Base-by-base conservation (phyloP, 352 stramenopile species). In the Phytophthora crassamura region DNA sequence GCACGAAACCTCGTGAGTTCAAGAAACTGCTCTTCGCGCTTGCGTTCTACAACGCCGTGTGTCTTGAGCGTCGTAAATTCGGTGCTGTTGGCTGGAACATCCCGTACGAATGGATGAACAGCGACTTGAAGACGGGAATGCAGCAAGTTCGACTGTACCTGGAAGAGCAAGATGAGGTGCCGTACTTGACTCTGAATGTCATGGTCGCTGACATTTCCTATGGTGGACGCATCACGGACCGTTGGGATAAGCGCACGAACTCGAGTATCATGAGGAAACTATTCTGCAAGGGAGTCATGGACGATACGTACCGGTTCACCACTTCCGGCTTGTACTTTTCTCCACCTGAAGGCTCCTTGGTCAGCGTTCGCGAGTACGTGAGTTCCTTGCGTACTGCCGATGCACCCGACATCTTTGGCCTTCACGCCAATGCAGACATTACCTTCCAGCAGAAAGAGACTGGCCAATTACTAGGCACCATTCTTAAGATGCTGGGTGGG, bases 81-180 rank as follows among this genome's bases (percentile, higher is more conserved):
- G 95, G 95, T 18, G 92, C 95, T 2, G 90, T 98, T 3, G 95
- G 95, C 5, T 98, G 94, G 95, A 98, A 98, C 56, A 98, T 98
- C 51, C 92, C 92, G 3, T 98, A 98, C 66, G 95, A 97, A 35
- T 98, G 94, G 93, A 98, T 98, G 91, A 98, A 98, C 53, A 97
- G 84, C 47, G 95, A 98, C 62, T 52, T 98, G 4, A 98, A 98
- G 68, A 97, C 94, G 25, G 93, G 88, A 15, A 97, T 97, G 86
- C 95, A 93, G 68, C 90, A 97, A 61, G 82, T 97, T 18, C 81
- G 90, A 14, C 68, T 97, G 53, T 98, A 98, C 67, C 75, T 98
- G 1, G 94, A 98, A 48, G 95, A 98, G 58, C 94, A 98, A 49
- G 90, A 97, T 10, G 71, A 78, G 0, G 88, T 98, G n/a, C 94